Conservation (phyloP, 2,329 filamentous ascomycete species). For the Pseudogymnoascus sp. region DNA sequence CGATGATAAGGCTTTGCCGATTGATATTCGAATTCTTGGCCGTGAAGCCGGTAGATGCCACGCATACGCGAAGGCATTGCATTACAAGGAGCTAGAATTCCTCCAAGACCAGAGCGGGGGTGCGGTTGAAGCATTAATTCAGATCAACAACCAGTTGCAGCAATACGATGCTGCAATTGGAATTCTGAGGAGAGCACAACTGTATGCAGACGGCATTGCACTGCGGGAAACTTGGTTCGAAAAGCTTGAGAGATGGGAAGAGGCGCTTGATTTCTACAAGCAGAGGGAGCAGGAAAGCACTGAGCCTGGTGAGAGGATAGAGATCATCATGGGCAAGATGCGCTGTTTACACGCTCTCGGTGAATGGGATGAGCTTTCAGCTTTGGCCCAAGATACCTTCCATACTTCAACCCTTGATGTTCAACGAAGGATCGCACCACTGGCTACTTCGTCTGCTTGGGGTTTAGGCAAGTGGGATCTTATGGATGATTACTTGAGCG, state of each 20-base stretch:
- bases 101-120: constrained; percentile 93
- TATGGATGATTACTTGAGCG: constrained; percentile 94
- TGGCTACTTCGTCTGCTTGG: constrained; percentile 95
- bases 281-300: constrained; percentile 68
- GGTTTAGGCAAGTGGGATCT: constrained; percentile 93
- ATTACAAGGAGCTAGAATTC: constrained; percentile 99
- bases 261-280: constrained; percentile 86
- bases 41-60: constrained; percentile 95
- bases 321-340: constrained; percentile 99
- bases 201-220: constrained; percentile 87
- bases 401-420: constrained; percentile 80
- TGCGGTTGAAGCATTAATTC: constrained; percentile 93
- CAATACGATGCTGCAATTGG: constrained; percentile 98
- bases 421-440: constrained; percentile 80
- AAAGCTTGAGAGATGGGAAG: constrained; percentile 96
- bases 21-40: constrained; percentile 90
- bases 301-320: constrained; percentile 79
- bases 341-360: constrained; percentile 92
- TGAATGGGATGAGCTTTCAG: constrained; percentile 91
- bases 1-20: constrained; percentile 94
- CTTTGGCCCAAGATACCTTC: constrained; percentile 88
- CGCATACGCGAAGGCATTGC: constrained; percentile 93
- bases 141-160: constrained; percentile 98
- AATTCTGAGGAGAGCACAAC: constrained; percentile 90
- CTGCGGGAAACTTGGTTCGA: constrained; percentile 98